Evolutionary conservation across 805 yeast genomes (phyloP), one percentile per base, ranked within the genome.

Genomic region (Saccharomycopsis fibuligera): DNA sequence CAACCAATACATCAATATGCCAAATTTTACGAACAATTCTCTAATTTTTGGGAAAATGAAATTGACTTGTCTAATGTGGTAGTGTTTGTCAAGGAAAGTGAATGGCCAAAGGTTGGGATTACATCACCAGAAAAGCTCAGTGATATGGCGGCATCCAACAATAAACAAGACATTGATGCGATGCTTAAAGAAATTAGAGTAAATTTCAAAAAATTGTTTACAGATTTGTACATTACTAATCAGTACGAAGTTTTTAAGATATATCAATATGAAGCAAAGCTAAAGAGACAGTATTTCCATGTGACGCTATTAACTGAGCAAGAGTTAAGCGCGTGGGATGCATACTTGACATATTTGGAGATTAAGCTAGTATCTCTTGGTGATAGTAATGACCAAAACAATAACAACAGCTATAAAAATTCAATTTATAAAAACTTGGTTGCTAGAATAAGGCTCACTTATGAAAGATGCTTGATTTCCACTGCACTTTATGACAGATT

Each of bases 321-420:
- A 44, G 85, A 83, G 55, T 58, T 82, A 19, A 74, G 72, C 17
- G 68, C 65, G 9, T 83, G 95, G 79, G 75, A 72, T 46, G 61
- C 67, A 25, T 87, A 83, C 60, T 57, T 84, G 33, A 73, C 72
- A 53, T 76, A 69, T 49, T 63, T 78, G 33, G 87, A 83, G 55
- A 56, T 53, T 4, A 44, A 39, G 31, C 33, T 47, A 10, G 12
- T 50, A 12, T 5, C 19, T 35, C 35, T 27, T 9, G 31, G 14
- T 39, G 30, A 21, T 12, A 41, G 23, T 12, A 17, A 17, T 17
- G 23, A 5, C 17, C 12, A 27, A 4, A 41, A 41, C 2, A 19
- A 35, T 12, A 14, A 40, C 48, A 10, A 36, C 47, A 19, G 16
- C 60, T 58, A 58, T 35, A 46, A 57, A 16, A 54, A 56, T 3